These are phyloP conservation scores for Dryas integrifolia DNA, from an alignment of 331 rosid genomes.

Conservation along the genomic window DNA sequence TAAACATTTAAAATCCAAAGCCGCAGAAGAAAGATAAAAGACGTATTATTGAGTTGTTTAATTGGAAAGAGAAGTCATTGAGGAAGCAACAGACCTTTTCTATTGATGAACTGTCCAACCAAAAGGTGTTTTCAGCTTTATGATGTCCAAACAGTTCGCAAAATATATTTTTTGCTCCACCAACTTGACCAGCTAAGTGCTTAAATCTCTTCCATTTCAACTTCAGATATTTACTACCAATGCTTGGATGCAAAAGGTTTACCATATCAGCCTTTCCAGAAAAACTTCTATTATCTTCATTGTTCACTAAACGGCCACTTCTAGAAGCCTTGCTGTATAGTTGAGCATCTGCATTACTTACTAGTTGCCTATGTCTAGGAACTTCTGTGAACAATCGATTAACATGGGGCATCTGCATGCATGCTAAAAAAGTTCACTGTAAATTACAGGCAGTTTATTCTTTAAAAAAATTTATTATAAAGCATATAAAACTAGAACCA, in stretches of 20 bases:
- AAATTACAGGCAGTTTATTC: constrained; percentile 6
- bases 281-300: constrained; percentile 30
- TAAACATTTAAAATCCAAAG: neutral
- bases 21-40: neutral
- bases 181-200: constrained; percentile 71
- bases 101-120: constrained; percentile 96
- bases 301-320: constrained; percentile 20
- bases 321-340: constrained; percentile 30
- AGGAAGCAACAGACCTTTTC: constrained; percentile 64
- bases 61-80: constrained; percentile 13
- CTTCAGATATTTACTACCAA: constrained; percentile 53
- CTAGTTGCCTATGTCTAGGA: constrained; percentile 33
- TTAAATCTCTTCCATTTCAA: constrained; percentile 79
- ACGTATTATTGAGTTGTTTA: neutral
- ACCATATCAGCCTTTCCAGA: constrained; percentile 33
- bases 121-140: constrained; percentile 81
- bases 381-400: constrained; percentile 41
- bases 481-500: constrained; percentile 3
- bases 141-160: constrained; percentile 65
- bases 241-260: constrained; percentile 47
- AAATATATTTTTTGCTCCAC: constrained; percentile 79
- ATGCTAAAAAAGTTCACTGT: constrained; percentile 58
- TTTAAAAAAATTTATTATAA: neutral
- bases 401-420: constrained; percentile 54
- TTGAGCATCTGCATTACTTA: constrained; percentile 32